Conservation (phyloP, 768 basidiomycete species). For the Tremella fuciformis region DNA sequence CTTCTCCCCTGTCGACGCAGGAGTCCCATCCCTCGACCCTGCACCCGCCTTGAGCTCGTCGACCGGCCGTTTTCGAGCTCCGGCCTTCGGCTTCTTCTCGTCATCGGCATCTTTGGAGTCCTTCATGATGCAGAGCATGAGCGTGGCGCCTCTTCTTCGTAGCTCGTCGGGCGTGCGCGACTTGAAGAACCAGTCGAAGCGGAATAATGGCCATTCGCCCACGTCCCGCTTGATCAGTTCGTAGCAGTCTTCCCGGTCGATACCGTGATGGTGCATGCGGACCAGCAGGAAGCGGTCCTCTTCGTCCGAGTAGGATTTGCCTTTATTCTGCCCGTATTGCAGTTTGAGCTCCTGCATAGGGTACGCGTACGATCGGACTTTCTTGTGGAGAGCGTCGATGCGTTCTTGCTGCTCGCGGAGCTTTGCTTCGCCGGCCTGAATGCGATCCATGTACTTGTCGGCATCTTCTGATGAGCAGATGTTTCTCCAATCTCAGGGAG, state of each 20-base stretch:
- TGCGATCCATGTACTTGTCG: conserved; percentile 75
- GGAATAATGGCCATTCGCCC: conserved; percentile 91
- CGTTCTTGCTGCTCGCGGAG: conserved; percentile 74
- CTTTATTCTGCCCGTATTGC: conserved; percentile 87
- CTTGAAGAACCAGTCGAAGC: conserved; percentile 97
- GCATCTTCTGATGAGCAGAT: conserved; percentile 58
- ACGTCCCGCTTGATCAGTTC: conserved; percentile 96
- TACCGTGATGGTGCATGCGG: conserved; percentile 82
- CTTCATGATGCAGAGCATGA: conserved; percentile 87
- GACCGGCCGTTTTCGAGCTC: conserved; percentile 25
- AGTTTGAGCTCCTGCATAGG: conserved; percentile 98
- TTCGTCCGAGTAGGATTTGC: conserved; percentile 93
- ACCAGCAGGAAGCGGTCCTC: conserved; percentile 94
- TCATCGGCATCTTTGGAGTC: conserved; percentile 64
- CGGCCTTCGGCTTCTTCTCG: conserved; percentile 55
- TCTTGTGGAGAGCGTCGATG: conserved; percentile 67
- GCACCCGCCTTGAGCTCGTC: conserved; percentile 30
- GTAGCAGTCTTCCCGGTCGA: conserved; percentile 77
- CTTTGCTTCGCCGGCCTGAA: conserved; percentile 83
- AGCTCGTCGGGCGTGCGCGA: conserved; percentile 85
- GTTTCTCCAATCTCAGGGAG: conserved; percentile 5
- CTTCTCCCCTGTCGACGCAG: conserved; percentile 13
- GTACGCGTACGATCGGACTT: conserved; percentile 76
- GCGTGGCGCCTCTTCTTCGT: conserved; percentile 78
- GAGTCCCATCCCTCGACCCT: conserved; percentile 24